Evolutionary conservation across 1,284 basidiomycete genomes (phyloP), one percentile per base, ranked within the genome.

Genomic region (Malassezia arunalokei): DNA sequence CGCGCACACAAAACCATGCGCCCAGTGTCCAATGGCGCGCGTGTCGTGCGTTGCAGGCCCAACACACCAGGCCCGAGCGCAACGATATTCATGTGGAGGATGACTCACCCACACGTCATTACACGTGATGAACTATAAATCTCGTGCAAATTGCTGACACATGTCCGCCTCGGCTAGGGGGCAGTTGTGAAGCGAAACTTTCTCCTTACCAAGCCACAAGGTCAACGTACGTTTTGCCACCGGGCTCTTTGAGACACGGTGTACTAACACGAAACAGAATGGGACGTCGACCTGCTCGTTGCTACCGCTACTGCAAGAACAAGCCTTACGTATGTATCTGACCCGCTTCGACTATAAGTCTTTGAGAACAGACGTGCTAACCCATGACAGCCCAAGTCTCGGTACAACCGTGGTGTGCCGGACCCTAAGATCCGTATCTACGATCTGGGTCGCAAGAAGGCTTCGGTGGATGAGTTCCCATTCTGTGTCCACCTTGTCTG

Each of bases 361-460:
- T 24, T 35, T 35, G 33, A 35, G 15, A 35, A 35, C 29, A 43
- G 31, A 1, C 14, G 28, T 33, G 31, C 52, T 54, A 45, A 54
- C 52, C 15, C 35, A 11, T 31, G 11, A 12, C 53, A 55, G 53
- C 70, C 70, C 60, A 73, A 73, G 65, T 71, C 68, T 54, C 63
- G 89, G 75, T 94, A 92, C 81, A 94, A 94, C 80, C 87, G 92
- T 81, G 91, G 90, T 68, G 69, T 71, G 37, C 69, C 69, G 54
- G 69, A 71, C 64, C 66, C 69, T 50, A 71, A 71, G 70, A 71
- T 73, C 67, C 70, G 70, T 43, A 73, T 73, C 64, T 73, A 63
- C 77, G 90, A 95, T 77, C 79, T 95, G 49, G 90, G 90, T 56
- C 86, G 89, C 68, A 95, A 95, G 79, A 86, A 83, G 76, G 91